Evolutionary conservation across 1,139 yeast genomes (phyloP).

Genomic region (Sugiyamaella novakii): DNA sequence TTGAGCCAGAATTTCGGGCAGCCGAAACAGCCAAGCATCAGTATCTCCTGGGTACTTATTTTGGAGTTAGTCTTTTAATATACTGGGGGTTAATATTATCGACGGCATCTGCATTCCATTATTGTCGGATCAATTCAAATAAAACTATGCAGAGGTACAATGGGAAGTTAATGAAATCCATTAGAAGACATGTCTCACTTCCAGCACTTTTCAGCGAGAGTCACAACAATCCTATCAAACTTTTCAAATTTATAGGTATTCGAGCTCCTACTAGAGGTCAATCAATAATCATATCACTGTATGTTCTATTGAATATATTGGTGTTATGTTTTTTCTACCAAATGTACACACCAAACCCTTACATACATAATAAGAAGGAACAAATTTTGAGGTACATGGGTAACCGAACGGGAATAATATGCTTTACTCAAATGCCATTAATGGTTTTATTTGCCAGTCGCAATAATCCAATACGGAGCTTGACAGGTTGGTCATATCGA

Average conservation of each 20-base stretch:
- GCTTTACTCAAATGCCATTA: slow-evolving; percentile 58
- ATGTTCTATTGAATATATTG: slow-evolving; percentile 35
- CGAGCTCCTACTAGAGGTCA: slow-evolving; percentile 41
- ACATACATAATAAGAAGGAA: slow-evolving; percentile 30
- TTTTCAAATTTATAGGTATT: slow-evolving; percentile 30
- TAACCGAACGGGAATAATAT: slow-evolving; percentile 63
- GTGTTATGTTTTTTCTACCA: slow-evolving; percentile 25
- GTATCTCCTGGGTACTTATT: slow-evolving; percentile 25
- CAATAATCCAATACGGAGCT: slow-evolving; percentile 56
- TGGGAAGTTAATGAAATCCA: slow-evolving; percentile 6
- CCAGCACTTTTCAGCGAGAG: slow-evolving; percentile 40
- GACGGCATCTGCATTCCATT: slow-evolving; percentile 10
- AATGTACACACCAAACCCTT: slow-evolving; percentile 30
- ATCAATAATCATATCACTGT: slow-evolving; percentile 36
- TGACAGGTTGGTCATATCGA: slow-evolving; percentile 67
- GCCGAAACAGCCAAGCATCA: slow-evolving; percentile 30
- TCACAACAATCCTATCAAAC: slow-evolving; percentile 36
- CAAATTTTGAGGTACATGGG: slow-evolving; percentile 49
- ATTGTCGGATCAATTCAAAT: slow-evolving; percentile 1
- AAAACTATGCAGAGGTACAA: background rate
- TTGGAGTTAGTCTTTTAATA: slow-evolving; percentile 26
- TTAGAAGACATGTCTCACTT: slow-evolving; percentile 37
- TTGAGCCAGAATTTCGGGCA: slow-evolving; percentile 25
- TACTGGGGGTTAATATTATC: slow-evolving; percentile 29
- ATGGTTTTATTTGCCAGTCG: slow-evolving; percentile 63